A percentile compares a stretch with the other conserved stretches of the same genome.
Conservation (phyloP, 345 rosid species). For the Zanthoxylum bungeanum region DNA sequence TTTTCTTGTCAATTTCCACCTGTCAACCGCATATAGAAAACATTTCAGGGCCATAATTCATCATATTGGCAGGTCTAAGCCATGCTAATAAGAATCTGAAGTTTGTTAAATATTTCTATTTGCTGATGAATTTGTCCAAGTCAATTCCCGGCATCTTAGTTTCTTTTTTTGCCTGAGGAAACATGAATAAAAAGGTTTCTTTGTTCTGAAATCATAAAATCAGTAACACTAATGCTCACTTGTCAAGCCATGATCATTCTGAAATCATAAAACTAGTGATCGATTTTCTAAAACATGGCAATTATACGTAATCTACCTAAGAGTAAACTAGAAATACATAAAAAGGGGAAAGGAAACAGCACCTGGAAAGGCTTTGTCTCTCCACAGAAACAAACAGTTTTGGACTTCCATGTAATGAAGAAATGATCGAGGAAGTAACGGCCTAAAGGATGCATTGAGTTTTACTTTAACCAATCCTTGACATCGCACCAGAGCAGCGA, state of each 20-base stretch:
- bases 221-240: neutral
- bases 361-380: slow-evolving; percentile 44
- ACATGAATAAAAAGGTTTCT: neutral
- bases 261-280: too few species aligned
- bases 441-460: slow-evolving; percentile 48
- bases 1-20: neutral
- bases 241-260: too few species aligned
- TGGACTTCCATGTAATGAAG: slow-evolving; percentile 51
- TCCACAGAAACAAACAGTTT: slow-evolving; percentile 62
- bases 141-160: neutral
- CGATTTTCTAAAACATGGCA: neutral
- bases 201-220: neutral
- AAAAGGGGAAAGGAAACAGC: neutral
- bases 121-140: neutral
- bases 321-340: neutral
- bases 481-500: slow-evolving; percentile 53
- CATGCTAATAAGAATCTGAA: neutral
- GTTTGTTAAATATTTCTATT: neutral
- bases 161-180: neutral
- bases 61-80: neutral
- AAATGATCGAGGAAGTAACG: slow-evolving; percentile 28
- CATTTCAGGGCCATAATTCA: neutral
- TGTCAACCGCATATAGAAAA: neutral
- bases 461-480: slow-evolving; percentile 62
- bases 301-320: too few species aligned